Conservation (phyloP, 805 yeast genomes). For the Candida dajiaensis region DNA sequence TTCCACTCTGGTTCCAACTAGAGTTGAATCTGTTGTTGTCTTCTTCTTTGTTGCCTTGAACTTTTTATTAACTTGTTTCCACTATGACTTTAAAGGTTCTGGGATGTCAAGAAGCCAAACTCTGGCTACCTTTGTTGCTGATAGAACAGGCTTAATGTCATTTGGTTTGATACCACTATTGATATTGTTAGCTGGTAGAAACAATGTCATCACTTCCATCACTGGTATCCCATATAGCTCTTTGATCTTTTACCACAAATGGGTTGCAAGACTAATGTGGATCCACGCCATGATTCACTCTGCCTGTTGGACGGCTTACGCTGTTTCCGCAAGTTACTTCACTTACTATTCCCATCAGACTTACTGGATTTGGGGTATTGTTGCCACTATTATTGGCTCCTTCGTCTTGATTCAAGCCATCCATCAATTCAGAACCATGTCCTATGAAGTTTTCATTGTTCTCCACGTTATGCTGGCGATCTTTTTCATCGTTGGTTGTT, state of each 20-base stretch:
- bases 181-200: slow-evolving; percentile 63
- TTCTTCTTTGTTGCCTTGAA: slow-evolving; percentile 28
- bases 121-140: slow-evolving; percentile 7
- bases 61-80: slow-evolving; percentile 8
- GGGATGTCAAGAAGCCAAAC: not conserved
- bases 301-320: slow-evolving; percentile 10
- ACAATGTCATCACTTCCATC: slow-evolving; percentile 52
- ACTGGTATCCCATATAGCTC: slow-evolving; percentile 63
- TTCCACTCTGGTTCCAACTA: slow-evolving; percentile 18
- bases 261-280: slow-evolving; percentile 43
- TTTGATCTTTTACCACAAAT: slow-evolving; percentile 62
- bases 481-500: slow-evolving; percentile 46
- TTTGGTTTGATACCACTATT: slow-evolving; percentile 44
- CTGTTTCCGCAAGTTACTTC: slow-evolving; percentile 1
- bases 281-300: slow-evolving; percentile 18
- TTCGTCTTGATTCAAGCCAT: slow-evolving; percentile 33
- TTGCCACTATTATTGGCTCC: slow-evolving; percentile 36
- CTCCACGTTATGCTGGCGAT: slow-evolving; percentile 52
- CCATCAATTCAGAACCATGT: slow-evolving; percentile 43
- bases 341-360: slow-evolving; percentile 2
- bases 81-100: slow-evolving; percentile 6
- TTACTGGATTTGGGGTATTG: slow-evolving; percentile 33
- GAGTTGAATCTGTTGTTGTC: slow-evolving; percentile 25
- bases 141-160: slow-evolving; percentile 20
- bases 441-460: slow-evolving; percentile 58